Evolutionary conservation across 345 rosid species (phyloP).

Genomic region (Aegle marmelos): DNA sequence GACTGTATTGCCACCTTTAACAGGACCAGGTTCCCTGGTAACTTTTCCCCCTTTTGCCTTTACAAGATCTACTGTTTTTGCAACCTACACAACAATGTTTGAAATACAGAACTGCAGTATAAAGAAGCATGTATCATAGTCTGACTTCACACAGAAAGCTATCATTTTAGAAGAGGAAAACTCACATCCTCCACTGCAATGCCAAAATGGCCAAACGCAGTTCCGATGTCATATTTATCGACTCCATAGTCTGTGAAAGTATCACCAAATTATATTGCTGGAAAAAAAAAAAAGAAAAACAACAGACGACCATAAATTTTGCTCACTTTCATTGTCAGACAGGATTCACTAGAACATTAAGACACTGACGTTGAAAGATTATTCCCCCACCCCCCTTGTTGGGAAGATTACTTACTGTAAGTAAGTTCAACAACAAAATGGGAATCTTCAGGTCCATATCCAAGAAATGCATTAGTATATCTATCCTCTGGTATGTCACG

Average conservation of each 20-base stretch:
- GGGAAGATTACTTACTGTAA: conserved; percentile 54
- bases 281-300: background rate
- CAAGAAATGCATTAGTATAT: conserved; percentile 94
- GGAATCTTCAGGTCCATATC: conserved; percentile 97
- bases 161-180: conserved; percentile 3
- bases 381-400: background rate
- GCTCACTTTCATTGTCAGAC: background rate
- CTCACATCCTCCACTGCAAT: conserved; percentile 95
- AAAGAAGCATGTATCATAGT: background rate
- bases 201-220: conserved; percentile 96
- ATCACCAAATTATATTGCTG: background rate
- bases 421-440: conserved; percentile 92
- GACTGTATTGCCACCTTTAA: conserved; percentile 80
- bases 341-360: background rate
- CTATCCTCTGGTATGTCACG: conserved; percentile 98
- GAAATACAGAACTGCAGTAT: conserved; percentile 3
- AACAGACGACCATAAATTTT: background rate
- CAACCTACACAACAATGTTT: conserved; percentile 44
- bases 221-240: conserved; percentile 81
- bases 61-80: conserved; percentile 75
- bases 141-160: background rate
- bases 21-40: conserved; percentile 89
- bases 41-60: conserved; percentile 94
- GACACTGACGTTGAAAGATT: background rate
- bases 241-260: conserved; percentile 76